A percentile compares a stretch with the other conserved stretches of the same genome.
Conservation (phyloP, 139 green algal species). For the Chlamydomonas urium region DNA sequence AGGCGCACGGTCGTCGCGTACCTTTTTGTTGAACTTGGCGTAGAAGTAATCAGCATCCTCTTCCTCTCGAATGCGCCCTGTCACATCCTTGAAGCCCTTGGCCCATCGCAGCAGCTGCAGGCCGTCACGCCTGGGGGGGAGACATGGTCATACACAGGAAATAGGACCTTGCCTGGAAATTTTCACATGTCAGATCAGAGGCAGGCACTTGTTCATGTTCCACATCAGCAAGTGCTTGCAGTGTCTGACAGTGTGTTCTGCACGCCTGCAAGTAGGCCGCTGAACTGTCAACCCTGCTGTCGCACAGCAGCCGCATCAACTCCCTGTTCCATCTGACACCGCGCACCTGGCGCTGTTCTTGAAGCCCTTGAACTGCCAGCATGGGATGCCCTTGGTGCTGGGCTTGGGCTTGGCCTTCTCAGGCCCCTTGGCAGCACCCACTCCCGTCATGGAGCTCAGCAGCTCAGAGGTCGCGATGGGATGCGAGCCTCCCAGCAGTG, state of each 20-base stretch:
- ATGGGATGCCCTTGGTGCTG: slow-evolving; percentile 37
- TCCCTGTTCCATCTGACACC: too few species aligned
- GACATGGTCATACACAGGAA: too few species aligned
- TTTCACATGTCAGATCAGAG: too few species aligned
- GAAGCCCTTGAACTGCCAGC: slow-evolving; percentile 67
- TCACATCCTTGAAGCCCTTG: slow-evolving; percentile 78
- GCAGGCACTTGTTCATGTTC: too few species aligned
- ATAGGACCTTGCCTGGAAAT: too few species aligned
- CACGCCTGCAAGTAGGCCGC: too few species aligned
- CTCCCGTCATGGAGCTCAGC: slow-evolving; percentile 11
- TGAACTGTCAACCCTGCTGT: too few species aligned
- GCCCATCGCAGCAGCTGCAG: slow-evolving; percentile 80
- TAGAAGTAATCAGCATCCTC: slow-evolving; percentile 77
- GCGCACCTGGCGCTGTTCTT: slow-evolving; percentile 61
- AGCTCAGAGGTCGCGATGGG: slow-evolving; percentile 73
- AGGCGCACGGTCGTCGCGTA: too few species aligned
- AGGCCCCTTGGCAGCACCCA: slow-evolving; percentile 34
- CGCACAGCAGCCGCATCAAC: too few species aligned
- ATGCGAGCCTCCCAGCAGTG: slow-evolving; percentile 77
- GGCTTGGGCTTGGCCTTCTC: slow-evolving; percentile 41
- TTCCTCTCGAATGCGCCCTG: slow-evolving; percentile 55
- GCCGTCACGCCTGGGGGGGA: slow-evolving; percentile 53
- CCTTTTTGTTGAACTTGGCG: slow-evolving; percentile 91
- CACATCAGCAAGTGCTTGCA: too few species aligned
- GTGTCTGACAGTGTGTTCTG: too few species aligned